Evolutionary conservation across 73 alveolate genomes (phyloP), one percentile per base, ranked within the genome.

Genomic region (Stentor roeselii): DNA sequence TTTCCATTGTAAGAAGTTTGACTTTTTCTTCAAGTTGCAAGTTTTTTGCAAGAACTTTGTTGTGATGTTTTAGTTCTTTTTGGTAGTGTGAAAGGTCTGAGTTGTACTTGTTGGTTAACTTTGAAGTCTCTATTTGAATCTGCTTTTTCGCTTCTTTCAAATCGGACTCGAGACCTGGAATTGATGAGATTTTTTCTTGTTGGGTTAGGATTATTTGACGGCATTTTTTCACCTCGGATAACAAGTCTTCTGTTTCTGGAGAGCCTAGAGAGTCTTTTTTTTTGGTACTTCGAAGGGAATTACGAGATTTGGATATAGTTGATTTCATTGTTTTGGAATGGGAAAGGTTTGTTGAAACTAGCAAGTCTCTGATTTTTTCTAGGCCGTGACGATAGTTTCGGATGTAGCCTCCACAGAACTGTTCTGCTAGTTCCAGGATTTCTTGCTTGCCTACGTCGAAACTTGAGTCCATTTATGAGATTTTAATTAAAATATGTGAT

Each of bases 111-210:
- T 21, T 32, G 11, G 37, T 67, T 32, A 67, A 11, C 34, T 67
- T 67, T 67, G 80, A 21, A 36, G 34, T n/a, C 11, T 67, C 80
- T 11, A 67, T 67, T 34, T n/a, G 50, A 67, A 21, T 14, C 34
- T 67, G 21, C 41, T 67, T 67, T 67, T 67, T 40, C 0, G 37
- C 27, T 40, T 67, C 80, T 67, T 67, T 34, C 21, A 67, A 27
- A 1, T 67, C 37, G 11, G 21, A 21, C 34, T 67, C 80, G 21
- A 67, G 80, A 15, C 34, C 21, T 27, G 80, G 80, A 2, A 67
- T 32, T 67, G 80, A 30, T 14, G 80, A 36, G 34, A 67, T 67
- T 67, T 67, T 67, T 1, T 67, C 80, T 67, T 67, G 41, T 67
- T 67, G 80, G 41, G 27, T 32, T 1, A 67, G 80, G 2, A 67